These are phyloP conservation scores for Teunomyces panamensis DNA, from an alignment of 805 yeast genomes.

Conservation along the genomic window DNA sequence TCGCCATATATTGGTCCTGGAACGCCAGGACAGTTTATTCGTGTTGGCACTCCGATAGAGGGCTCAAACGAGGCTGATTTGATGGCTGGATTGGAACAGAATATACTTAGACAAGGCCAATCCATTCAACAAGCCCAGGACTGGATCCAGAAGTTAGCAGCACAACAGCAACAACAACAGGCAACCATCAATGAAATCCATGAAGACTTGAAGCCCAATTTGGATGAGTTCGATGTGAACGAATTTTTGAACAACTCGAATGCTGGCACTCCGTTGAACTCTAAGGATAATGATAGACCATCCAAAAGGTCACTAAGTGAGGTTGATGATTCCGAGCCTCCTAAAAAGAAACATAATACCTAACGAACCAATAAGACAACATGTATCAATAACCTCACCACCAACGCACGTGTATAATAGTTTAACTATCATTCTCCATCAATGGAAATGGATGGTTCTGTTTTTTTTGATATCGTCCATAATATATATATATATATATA, in stretches of 20 bases:
- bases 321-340: background rate
- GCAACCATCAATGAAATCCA: conserved; percentile 11
- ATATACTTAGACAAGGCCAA: conserved; percentile 47
- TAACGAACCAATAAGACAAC: background rate
- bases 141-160: conserved; percentile 44
- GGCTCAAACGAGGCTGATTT: conserved; percentile 13
- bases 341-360: background rate
- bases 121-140: conserved; percentile 56
- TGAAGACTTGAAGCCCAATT: conserved; percentile 9
- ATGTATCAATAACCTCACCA: background rate
- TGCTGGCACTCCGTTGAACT: conserved; percentile 1
- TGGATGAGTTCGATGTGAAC: conserved; percentile 43
- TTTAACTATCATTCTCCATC: too few relatives aligned
- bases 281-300: background rate
- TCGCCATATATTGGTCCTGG: conserved; percentile 5
- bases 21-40: conserved; percentile 8
- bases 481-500: too few relatives aligned
- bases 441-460: too few relatives aligned
- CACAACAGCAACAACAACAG: conserved; percentile 13
- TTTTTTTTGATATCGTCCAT: too few relatives aligned
- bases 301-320: background rate
- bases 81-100: conserved; percentile 44
- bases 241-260: conserved; percentile 46
- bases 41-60: conserved; percentile 8
- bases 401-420: too few relatives aligned